Base-by-base conservation (phyloP, 345 rosid genomes). In the Linum usitatissimum region DNA sequence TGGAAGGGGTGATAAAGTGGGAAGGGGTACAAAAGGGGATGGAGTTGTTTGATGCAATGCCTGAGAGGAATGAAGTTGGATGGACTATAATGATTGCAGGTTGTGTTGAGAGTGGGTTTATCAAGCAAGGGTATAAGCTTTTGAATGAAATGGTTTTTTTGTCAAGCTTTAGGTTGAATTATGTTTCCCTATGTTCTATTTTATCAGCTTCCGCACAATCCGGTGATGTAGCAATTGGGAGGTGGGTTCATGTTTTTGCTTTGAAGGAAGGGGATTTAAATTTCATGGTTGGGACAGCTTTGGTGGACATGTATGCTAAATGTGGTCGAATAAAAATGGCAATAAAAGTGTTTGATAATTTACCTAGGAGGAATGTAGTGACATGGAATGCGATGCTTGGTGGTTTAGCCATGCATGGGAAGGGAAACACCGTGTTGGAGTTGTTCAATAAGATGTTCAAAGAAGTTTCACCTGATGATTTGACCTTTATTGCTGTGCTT, bases 291-390 rank as follows among this genome's bases (percentile, higher is more conserved):
- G 86, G 84, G 54, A 90, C 96, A 6, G 76, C 97, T 36, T 75
- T 87, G 83, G 73, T 90, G 38, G 91, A 90, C 76, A 90, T 84
- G 96, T 87, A 90, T 76, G 86, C 89, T 5, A 90, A 87, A 77
- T 87, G 87, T 34, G 97, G 97, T 60, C 71, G 77, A 73, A 77
- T 87, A 48, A 70, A 53, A 20, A 67, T 73, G 61, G 91, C 93
- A n/a, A 45, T 39, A 13, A 75, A 67, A 57, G 84, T 81, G 55
- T 90, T 90, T 10, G 65, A 77, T 68, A 70, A 48, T 67, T 75
- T 87, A 75, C 80, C 75, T 1, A 17, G 34, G 64, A 85, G 86
- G 79, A 90, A 84, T 79, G 83, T 81, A 57, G 93, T 85, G 31
- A 73, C 92, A 0, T 90, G 95, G 95, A 90, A 90, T 62, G 87